These are phyloP conservation scores for Gonapodya prolifera DNA, from an alignment of 192 early-diverging fungal species.

Conservation along the genomic window DNA sequence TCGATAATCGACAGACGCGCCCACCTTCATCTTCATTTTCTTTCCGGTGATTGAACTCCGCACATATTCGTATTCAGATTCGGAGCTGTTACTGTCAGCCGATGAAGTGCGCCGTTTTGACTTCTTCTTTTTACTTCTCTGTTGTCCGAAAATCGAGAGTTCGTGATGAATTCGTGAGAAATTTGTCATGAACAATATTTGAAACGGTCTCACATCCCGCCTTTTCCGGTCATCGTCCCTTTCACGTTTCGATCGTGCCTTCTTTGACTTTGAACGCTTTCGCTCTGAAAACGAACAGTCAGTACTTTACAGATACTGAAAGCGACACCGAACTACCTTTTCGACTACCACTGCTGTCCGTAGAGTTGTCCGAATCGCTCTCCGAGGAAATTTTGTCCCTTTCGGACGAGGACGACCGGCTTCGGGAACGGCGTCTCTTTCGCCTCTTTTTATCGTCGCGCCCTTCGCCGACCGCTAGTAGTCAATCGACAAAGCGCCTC, in stretches of 20 bases:
- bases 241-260: background rate
- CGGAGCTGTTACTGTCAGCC: background rate
- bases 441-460: background rate
- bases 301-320: too few species aligned
- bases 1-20: background rate
- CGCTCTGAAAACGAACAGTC: too few species aligned
- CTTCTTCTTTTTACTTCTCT: background rate
- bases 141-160: background rate
- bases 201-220: background rate
- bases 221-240: background rate
- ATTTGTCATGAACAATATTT: too few species aligned
- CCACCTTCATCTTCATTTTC: slow-evolving; percentile 31
- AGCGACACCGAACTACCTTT: background rate
- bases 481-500: background rate
- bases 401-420: background rate
- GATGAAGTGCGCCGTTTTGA: background rate
- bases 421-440: background rate
- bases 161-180: too few species aligned
- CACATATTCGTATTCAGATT: slow-evolving; percentile 12
- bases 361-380: background rate
- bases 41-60: slow-evolving; percentile 29
- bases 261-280: background rate
- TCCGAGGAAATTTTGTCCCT: background rate
- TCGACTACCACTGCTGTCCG: background rate
- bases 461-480: too few species aligned